A percentile compares a stretch with the other conserved stretches of the same genome.
Evolutionary conservation across 306 rosid species (phyloP).

Genomic region (Pterocarpus macrocarpus): DNA sequence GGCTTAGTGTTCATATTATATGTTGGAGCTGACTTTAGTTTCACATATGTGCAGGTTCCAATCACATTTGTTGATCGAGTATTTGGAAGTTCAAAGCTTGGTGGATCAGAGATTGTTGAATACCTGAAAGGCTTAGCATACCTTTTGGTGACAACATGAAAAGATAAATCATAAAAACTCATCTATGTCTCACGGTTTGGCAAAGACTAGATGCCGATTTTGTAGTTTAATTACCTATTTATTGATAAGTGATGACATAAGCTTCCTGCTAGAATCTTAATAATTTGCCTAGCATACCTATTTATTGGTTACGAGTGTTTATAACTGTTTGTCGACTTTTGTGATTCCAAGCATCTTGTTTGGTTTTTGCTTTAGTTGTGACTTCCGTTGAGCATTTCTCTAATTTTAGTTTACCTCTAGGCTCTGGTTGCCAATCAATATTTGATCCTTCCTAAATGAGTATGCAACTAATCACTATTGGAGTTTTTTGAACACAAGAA

Average conservation of each 20-base stretch:
- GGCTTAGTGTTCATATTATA: constrained; percentile 14
- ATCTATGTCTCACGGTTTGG: constrained; percentile 3
- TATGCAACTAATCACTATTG: neutral
- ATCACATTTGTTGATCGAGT: constrained; percentile 98
- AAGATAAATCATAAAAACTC: constrained; percentile 25
- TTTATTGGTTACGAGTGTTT: constrained; percentile 16
- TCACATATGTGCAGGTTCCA: constrained; percentile 72
- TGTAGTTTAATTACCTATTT: constrained; percentile 28
- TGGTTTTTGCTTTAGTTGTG: constrained; percentile 24
- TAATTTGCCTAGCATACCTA: constrained; percentile 9
- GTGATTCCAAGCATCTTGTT: neutral
- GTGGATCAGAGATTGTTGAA: constrained; percentile 97
- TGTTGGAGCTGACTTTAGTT: constrained; percentile 40
- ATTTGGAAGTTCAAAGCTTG: constrained; percentile 93
- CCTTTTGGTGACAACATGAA: constrained; percentile 79
- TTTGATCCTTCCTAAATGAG: neutral
- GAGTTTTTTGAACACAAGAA: neutral
- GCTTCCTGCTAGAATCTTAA: constrained; percentile 31
- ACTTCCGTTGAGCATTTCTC: constrained; percentile 1
- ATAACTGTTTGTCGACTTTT: neutral
- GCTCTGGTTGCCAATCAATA: too few species aligned
- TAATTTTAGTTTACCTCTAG: neutral
- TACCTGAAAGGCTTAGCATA: constrained; percentile 89
- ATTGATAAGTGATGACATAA: neutral
- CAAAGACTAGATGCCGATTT: constrained; percentile 21